phyloP scores from a whole-genome alignment of 2,329 filamentous ascomycete genomes.

The Xylariaceae sp. region DNA sequence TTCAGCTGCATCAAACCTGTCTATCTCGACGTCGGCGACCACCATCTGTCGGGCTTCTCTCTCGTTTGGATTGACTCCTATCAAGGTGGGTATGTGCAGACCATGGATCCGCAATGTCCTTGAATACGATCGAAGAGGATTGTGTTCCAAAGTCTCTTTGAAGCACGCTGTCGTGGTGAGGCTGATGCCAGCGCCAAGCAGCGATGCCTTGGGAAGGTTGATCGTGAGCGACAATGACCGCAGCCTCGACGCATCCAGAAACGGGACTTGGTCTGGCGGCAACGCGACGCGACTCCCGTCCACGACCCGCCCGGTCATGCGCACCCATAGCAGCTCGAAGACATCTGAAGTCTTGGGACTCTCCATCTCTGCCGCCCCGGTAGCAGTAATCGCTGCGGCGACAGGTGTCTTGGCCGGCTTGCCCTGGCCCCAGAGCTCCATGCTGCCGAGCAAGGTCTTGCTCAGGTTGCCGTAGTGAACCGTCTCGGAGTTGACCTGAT shows the following conservation, averaged over 20 bases:
- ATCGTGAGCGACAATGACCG: constrained; percentile 49
- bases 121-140: constrained; percentile 25
- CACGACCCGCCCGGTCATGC: constrained; percentile 32
- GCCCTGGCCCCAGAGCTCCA: constrained; percentile 29
- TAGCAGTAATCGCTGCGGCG: constrained; percentile 29
- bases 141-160: constrained; percentile 22
- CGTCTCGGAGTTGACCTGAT: constrained; percentile 63
- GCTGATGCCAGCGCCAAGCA: constrained; percentile 58
- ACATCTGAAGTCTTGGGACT: constrained; percentile 25
- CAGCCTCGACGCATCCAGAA: constrained; percentile 34
- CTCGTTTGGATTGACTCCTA: constrained; percentile 72
- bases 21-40: constrained; percentile 58
- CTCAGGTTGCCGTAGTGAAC: constrained; percentile 71
- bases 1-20: constrained; percentile 39
- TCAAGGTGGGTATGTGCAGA: constrained; percentile 60
- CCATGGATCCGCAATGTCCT: constrained; percentile 47
- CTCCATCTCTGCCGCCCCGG: constrained; percentile 15
- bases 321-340: constrained; percentile 32
- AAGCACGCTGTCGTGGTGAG: constrained; percentile 44
- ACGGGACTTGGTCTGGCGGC: constrained; percentile 25
- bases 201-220: constrained; percentile 62
- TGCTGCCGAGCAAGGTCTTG: constrained; percentile 54
- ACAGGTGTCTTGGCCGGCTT: constrained; percentile 16
- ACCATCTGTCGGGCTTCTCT: constrained; percentile 62
- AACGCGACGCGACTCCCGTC: constrained; percentile 27